Evolutionary conservation across 139 green algal genomes (phyloP).

Genomic region (Eudorina sp.): DNA sequence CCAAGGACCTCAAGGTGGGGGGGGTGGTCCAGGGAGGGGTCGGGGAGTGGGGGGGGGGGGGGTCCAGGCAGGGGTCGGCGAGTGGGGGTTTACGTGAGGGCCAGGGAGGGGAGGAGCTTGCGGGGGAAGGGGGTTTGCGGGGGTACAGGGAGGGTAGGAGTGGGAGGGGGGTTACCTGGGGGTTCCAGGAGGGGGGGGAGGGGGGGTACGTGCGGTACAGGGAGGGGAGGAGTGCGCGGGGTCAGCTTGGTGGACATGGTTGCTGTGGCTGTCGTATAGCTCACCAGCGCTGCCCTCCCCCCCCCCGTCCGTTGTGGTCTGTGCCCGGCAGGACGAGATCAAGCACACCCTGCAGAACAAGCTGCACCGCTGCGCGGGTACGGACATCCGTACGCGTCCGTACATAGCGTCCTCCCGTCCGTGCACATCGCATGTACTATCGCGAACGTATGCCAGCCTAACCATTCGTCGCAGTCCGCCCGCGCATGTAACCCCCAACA

Average conservation of each 20-base stretch:
- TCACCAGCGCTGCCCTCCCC: neutral
- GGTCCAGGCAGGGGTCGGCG: neutral
- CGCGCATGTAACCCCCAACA: too few relatives aligned
- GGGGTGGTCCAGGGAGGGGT: too few relatives aligned
- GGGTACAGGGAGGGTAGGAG: neutral
- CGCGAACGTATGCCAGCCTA: too few relatives aligned
- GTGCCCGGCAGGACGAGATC: conserved; percentile 97
- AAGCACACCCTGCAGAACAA: conserved; percentile 99
- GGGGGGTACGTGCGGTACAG: neutral
- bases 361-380: conserved; percentile 93
- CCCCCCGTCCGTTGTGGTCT: neutral
- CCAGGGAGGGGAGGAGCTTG: neutral
- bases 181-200: neutral
- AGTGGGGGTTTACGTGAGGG: neutral
- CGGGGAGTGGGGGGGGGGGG: neutral
- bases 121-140: neutral
- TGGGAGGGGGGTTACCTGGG: neutral
- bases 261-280: too few relatives aligned
- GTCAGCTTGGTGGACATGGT: too few relatives aligned
- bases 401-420: neutral
- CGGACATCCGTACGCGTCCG: neutral
- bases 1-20: conserved; percentile 50
- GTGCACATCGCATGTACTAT: too few relatives aligned
- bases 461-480: too few relatives aligned
- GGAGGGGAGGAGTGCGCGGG: neutral